Conservation (phyloP, 1,284 basidiomycete species). For the Porogramme epimiltina region DNA sequence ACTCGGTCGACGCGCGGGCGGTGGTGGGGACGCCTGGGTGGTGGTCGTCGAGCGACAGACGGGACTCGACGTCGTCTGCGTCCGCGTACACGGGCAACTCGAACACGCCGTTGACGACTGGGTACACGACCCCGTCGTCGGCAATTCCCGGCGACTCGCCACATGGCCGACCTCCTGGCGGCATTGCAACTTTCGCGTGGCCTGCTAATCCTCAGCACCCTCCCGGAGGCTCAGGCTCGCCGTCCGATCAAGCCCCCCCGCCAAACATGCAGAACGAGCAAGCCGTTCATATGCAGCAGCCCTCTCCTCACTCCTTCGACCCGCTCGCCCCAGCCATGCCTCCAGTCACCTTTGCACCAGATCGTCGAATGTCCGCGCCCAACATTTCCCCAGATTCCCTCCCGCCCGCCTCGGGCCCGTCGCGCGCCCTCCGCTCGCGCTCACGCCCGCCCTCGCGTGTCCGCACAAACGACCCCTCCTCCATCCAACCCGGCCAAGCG, state of each 20-base stretch:
- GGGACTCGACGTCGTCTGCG: slow-evolving; percentile 70
- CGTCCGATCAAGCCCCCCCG: slow-evolving; percentile 36
- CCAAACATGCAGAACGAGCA: slow-evolving; percentile 42
- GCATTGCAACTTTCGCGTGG: slow-evolving; percentile 74
- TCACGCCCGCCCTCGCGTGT: slow-evolving; percentile 73
- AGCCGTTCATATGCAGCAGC: slow-evolving; percentile 39
- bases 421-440: slow-evolving; percentile 60
- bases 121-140: slow-evolving; percentile 53
- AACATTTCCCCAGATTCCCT: slow-evolving; percentile 44
- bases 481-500: slow-evolving; percentile 35
- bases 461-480: slow-evolving; percentile 42
- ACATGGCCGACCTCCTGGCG: slow-evolving; percentile 61
- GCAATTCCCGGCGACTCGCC: slow-evolving; percentile 66
- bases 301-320: slow-evolving; percentile 44
- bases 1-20: slow-evolving; percentile 68
- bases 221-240: no score
- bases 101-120: slow-evolving; percentile 50
- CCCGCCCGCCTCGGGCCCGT: slow-evolving; percentile 43
- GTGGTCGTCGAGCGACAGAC: slow-evolving; percentile 66
- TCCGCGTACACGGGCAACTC: slow-evolving; percentile 53
- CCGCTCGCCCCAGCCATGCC: slow-evolving; percentile 50
- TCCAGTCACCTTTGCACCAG: slow-evolving; percentile 56
- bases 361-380: slow-evolving; percentile 76
- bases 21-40: slow-evolving; percentile 31
- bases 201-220: slow-evolving; percentile 47